A percentile compares a stretch with the other conserved stretches of the same genome.
phyloP scores from a whole-genome alignment of 768 basidiomycete species.

The Sarcodon aspratus region DNA sequence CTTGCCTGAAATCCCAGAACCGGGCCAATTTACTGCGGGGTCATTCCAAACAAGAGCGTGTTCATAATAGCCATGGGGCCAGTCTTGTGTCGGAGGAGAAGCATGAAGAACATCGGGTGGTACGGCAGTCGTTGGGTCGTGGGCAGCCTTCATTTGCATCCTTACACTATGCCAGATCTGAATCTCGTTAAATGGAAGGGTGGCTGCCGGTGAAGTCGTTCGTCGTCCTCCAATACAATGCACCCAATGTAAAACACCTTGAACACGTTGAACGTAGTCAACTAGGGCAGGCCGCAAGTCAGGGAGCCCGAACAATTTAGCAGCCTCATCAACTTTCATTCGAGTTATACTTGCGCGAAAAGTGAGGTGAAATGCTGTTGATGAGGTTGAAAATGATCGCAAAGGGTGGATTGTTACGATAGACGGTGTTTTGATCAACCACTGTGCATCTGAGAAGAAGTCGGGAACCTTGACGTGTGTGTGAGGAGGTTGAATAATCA shows the following conservation, averaged over 20 bases:
- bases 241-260: neutral
- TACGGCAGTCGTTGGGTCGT: too few species aligned
- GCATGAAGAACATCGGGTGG: neutral
- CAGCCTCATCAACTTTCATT: slow-evolving; percentile 10
- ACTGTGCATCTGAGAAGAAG: neutral
- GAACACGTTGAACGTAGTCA: neutral
- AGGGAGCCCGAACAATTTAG: neutral
- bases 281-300: neutral
- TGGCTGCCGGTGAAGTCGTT: neutral
- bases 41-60: neutral
- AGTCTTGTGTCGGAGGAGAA: neutral
- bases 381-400: slow-evolving; percentile 5
- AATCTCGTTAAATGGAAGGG: neutral
- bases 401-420: slow-evolving; percentile 3
- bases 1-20: neutral
- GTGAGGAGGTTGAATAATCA: too few species aligned
- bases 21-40: neutral
- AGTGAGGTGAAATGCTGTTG: slow-evolving; percentile 15
- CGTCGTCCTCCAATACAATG: neutral
- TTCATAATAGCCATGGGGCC: neutral
- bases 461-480: neutral
- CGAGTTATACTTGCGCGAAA: slow-evolving; percentile 8
- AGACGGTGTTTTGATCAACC: neutral
- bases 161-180: neutral
- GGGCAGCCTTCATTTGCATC: neutral